Evolutionary conservation across 331 rosid species (phyloP).

Genomic region (Arachis monticola): DNA sequence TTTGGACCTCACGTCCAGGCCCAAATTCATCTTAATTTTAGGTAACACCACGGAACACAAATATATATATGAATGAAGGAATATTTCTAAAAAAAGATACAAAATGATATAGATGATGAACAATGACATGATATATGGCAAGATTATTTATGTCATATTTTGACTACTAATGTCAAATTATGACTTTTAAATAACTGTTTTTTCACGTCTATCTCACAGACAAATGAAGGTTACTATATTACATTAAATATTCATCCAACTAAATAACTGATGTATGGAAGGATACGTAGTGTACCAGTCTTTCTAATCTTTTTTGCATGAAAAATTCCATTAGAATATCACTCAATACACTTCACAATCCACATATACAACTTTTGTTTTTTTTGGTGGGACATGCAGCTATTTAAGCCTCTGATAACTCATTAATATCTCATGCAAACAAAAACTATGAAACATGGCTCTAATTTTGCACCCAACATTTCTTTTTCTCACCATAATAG

Average conservation of each 20-base stretch:
- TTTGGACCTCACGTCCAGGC: too few relatives aligned
- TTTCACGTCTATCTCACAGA: not conserved
- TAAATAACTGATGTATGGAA: not conserved
- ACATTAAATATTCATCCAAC: not conserved
- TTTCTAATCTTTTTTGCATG: not conserved
- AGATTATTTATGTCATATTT: not conserved
- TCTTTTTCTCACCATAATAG: not conserved
- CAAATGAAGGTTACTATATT: not conserved
- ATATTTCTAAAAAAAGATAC: too few relatives aligned
- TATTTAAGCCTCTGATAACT: not conserved
- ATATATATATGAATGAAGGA: too few relatives aligned
- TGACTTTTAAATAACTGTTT: not conserved
- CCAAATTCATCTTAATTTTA: too few relatives aligned
- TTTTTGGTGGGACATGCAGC: too few relatives aligned
- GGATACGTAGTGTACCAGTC: not conserved
- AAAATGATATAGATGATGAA: too few relatives aligned
- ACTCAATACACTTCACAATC: not conserved
- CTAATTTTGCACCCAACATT: not conserved
- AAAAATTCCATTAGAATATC: not conserved
- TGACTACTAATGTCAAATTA: not conserved
- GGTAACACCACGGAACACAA: too few relatives aligned
- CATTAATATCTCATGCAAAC: not conserved
- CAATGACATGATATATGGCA: too few relatives aligned
- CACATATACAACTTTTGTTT: not conserved
- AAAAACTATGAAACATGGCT: conserved; percentile 11